Evolutionary conservation across 2,329 filamentous ascomycete species (phyloP).

Genomic region (Aspergillus pseudotamarii): DNA sequence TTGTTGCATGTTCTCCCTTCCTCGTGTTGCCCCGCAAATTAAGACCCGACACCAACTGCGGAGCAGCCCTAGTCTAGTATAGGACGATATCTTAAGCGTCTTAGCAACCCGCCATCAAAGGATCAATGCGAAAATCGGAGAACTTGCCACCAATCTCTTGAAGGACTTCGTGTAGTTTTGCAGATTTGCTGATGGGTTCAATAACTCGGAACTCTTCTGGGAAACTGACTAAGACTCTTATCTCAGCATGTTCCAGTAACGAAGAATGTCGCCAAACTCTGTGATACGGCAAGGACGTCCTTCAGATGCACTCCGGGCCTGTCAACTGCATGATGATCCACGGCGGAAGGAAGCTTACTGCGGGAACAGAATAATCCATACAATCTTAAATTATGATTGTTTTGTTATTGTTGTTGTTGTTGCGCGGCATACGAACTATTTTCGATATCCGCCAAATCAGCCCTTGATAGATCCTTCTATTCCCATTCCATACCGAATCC

Average conservation of each 20-base stretch:
- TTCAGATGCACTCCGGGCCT: background rate
- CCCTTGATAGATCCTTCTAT: background rate
- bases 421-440: background rate
- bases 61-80: constrained; percentile 7
- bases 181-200: background rate
- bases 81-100: background rate
- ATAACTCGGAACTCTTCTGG: background rate
- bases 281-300: background rate
- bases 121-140: background rate
- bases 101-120: background rate
- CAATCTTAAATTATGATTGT: background rate
- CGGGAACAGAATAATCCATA: background rate
- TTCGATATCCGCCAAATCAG: background rate
- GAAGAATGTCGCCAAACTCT: background rate
- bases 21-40: constrained; percentile 13
- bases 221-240: background rate
- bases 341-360: constrained; percentile 3
- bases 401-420: background rate
- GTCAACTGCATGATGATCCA: constrained; percentile 1
- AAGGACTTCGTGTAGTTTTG: background rate
- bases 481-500: background rate
- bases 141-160: background rate
- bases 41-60: constrained; percentile 3
- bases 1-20: background rate
- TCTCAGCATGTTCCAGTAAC: background rate